Base-by-base conservation (phyloP, 495 filamentous ascomycete species). In the Hypoxylon cercidicola region DNA sequence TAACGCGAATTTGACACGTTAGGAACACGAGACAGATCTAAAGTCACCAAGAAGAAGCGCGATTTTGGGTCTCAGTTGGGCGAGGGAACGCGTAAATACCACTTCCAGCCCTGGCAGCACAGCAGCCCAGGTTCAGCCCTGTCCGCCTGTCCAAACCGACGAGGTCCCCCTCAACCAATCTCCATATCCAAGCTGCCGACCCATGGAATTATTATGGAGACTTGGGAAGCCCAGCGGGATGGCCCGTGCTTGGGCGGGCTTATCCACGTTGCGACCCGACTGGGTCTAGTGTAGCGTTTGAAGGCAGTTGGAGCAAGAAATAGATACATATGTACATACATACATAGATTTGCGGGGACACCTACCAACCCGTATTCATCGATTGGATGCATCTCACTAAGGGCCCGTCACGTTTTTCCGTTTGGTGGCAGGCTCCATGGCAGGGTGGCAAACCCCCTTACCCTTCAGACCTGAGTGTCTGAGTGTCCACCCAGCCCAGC, bases 331-430 rank as follows among this genome's bases (percentile, higher is more conserved):
- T n/a, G n/a, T n/a, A n/a, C n/a, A n/a, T n/a, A n/a, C n/a, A n/a
- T n/a, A n/a, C n/a, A n/a, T n/a, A 32, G 30, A 32, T 7, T 2
- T 32, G 30, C 30, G 30, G 30, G 30, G 30, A 32, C 9, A 7
- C 9, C 30, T 7, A 9, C 5, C 3, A 32, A 4, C 8, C 25
- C 25, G 25, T 28, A n/a, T n/a, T n/a, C n/a, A n/a, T n/a, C n/a
- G 30, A 32, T 32, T 32, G 30, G 30, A 32, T 32, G 23, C 5
- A 32, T 32, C 30, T 32, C 30, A 32, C 30, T 32, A 32, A 32
- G 30, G 30, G 8, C 30, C 54, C 41, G 54, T 30, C 39, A 39
- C 37, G 43, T 57, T 57, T 57, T 57, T 57, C 54, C 54, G 54
- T 57, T 39, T 20, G 20, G 19, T 25, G 28, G 45, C 40, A 43